Evolutionary conservation across 2,329 filamentous ascomycete species (phyloP).

Genomic region (Epichloe brachyelytri): DNA sequence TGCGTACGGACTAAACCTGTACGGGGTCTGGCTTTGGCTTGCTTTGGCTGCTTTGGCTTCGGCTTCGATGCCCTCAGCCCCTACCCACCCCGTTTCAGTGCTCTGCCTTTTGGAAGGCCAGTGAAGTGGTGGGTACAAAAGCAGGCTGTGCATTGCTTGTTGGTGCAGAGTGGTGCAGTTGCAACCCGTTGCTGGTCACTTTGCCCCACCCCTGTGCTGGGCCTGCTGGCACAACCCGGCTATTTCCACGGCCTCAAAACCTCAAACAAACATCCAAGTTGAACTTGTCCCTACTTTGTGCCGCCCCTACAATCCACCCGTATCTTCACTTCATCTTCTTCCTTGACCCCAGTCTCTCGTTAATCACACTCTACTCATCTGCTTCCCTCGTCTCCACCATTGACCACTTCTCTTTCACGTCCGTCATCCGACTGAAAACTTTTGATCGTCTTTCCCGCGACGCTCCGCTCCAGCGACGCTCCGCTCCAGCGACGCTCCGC

Average conservation of each 20-base stretch:
- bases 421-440: too few relatives aligned
- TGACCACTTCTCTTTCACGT: background rate
- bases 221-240: too few relatives aligned
- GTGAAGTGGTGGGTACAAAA: too few relatives aligned
- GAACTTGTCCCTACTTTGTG: background rate
- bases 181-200: too few relatives aligned
- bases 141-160: background rate
- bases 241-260: background rate
- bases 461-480: too few relatives aligned
- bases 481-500: too few relatives aligned
- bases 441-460: background rate
- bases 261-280: background rate
- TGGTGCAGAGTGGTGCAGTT: background rate
- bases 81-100: too few relatives aligned
- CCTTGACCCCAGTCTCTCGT: conserved; percentile 4
- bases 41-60: too few relatives aligned
- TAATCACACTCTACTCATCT: background rate
- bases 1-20: background rate
- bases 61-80: too few relatives aligned
- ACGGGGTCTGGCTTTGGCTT: too few relatives aligned
- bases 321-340: background rate
- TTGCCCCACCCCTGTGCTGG: too few relatives aligned
- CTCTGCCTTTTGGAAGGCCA: background rate
- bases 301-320: background rate
- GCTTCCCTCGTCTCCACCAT: background rate